Base-by-base conservation (phyloP, 2,329 filamentous ascomycete genomes). In the Penicillium vulpinum region DNA sequence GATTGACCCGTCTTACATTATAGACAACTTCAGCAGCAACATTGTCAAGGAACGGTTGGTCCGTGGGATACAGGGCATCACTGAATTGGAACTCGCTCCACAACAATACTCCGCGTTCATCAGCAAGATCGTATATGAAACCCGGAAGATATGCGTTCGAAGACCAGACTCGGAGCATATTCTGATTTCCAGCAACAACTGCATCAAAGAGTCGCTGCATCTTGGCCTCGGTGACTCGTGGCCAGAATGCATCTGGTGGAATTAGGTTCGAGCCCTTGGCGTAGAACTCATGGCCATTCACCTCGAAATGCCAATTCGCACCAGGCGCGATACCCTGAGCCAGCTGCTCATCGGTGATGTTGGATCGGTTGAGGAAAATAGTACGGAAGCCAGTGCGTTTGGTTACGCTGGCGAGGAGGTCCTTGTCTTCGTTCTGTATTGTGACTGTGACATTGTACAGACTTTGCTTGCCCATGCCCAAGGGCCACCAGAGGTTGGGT, bases 61-160 rank as follows among this genome's bases (percentile, higher is more conserved):
- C 70, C 0, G 83, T 78, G 0, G 85, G 85, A 64, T 87, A 87
- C 3, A 86, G 70, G 1, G 83, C 78, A 67, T 86, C 84, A 11
- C 82, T 81, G 64, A 86, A 87, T 63, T 87, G 77, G 59, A 87
- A 87, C 58, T 87, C 85, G 47, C 80, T 84, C 85, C 85, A 87
- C 0, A 87, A 74, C 7, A 87, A 71, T 5, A 88, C 77, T 2
- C 85, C 85, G 62, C 78, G 78, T 65, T 85, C 82, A 66, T 88
- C 85, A 1, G 84, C 85, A 10, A 86, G 73, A 55, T 87, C 84
- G 62, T 84, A 87, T 58, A 87, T 82, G 60, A 84, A 86, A 59
- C 87, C 84, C 0, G 83, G 84, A 1, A 80, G 76, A 59, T 87
- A 88, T 1, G 81, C 80, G 2, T 85, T 83, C 21, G 80, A 83